Conservation (phyloP, 805 yeast genomes). For the Komagataella phaffii region DNA sequence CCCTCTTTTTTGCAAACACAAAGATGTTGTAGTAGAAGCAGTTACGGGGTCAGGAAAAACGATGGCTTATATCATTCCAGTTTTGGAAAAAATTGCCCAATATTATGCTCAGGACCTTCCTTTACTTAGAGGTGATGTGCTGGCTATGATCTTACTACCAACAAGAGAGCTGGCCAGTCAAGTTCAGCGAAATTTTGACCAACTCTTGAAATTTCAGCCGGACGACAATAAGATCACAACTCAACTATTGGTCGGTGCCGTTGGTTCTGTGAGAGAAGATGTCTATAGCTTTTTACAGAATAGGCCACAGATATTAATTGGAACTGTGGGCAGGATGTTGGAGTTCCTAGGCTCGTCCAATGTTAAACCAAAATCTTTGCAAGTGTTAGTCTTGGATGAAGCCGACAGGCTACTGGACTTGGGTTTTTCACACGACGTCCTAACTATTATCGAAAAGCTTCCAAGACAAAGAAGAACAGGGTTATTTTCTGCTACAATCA, state of each 20-base stretch:
- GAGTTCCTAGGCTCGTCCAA: slow-evolving; percentile 54
- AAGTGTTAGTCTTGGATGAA: slow-evolving; percentile 75
- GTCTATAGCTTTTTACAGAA: slow-evolving; percentile 36
- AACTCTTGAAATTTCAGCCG: slow-evolving; percentile 49
- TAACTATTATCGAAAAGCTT: slow-evolving; percentile 47
- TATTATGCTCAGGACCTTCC: slow-evolving; percentile 22
- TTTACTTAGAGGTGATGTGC: slow-evolving; percentile 18
- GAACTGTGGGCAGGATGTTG: slow-evolving; percentile 82
- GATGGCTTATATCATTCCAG: slow-evolving; percentile 79
- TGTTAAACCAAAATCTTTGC: slow-evolving; percentile 52
- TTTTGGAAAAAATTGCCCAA: slow-evolving; percentile 56
- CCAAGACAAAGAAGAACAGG: slow-evolving; percentile 95
- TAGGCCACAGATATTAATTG: slow-evolving; percentile 67
- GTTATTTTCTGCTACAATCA: slow-evolving; percentile 84
- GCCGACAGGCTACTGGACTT: slow-evolving; percentile 82
- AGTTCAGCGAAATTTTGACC: slow-evolving; percentile 49
- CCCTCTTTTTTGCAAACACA: slow-evolving; percentile 80
- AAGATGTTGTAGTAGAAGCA: slow-evolving; percentile 87
- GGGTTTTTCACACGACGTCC: slow-evolving; percentile 59
- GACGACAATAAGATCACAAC: slow-evolving; percentile 32
- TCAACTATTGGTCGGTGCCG: slow-evolving; percentile 54
- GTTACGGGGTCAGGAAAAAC: slow-evolving; percentile 96
- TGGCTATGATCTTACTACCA: slow-evolving; percentile 63
- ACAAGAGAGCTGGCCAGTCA: slow-evolving; percentile 54
- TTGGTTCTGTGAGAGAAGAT: slow-evolving; percentile 58